Conservation (phyloP, 2,329 filamentous ascomycete species). For the Ceratocystis cacaofunesta region DNA sequence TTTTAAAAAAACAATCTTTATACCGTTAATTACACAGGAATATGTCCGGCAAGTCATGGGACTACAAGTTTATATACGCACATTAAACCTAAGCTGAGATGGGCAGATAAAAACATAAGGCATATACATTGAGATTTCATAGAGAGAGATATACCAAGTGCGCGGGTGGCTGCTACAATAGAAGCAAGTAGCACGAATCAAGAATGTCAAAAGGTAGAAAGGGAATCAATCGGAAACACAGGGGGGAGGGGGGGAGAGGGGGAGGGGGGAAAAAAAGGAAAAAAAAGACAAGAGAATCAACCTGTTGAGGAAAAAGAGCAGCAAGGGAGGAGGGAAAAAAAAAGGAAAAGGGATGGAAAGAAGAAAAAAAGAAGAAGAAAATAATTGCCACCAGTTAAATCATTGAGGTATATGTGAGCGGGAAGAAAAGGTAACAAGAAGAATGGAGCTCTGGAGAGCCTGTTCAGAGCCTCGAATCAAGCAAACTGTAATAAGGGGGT, state of each 20-base stretch:
- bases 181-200: not conserved
- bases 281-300: not conserved
- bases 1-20: no score
- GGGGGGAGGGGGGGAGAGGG: not conserved
- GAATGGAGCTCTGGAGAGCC: not conserved
- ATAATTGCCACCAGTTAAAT: conserved; percentile 9
- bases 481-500: not conserved
- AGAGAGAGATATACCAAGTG: not conserved
- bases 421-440: not conserved
- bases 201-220: not conserved
- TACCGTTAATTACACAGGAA: no score
- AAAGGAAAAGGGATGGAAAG: conserved; percentile 3
- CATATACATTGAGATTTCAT: not conserved
- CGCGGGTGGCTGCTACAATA: not conserved
- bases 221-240: not conserved
- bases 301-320: not conserved
- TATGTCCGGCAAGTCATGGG: not conserved
- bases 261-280: not conserved
- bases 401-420: not conserved
- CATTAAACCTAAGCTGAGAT: not conserved
- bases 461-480: not conserved
- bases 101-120: not conserved
- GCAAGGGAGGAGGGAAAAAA: not conserved
- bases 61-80: not conserved
- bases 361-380: not conserved